Percentiles rank a stretch among this genome's conserved stretches.
phyloP scores from a whole-genome alignment of 345 rosid genomes.

The Citrus hindsii region DNA sequence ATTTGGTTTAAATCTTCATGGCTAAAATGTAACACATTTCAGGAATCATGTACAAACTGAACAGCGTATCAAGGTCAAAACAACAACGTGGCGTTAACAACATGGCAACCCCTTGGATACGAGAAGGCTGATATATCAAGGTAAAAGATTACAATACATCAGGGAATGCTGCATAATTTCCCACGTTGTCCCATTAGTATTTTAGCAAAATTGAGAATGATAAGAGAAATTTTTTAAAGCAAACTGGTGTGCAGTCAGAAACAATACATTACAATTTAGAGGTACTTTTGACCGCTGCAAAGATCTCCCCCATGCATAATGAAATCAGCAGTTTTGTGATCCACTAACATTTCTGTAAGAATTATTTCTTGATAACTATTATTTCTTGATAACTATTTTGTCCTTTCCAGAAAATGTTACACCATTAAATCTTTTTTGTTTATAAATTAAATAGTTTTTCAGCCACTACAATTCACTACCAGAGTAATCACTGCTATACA shows the following conservation, averaged over 20 bases:
- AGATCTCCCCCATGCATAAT: background rate
- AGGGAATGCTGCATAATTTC: background rate
- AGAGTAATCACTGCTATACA: background rate
- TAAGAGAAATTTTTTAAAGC: background rate
- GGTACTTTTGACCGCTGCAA: background rate
- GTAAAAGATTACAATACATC: background rate
- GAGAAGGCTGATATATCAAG: background rate
- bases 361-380: background rate
- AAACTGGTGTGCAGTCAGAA: background rate
- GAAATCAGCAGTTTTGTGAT: background rate
- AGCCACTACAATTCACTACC: background rate
- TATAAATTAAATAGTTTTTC: background rate
- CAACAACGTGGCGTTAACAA: too few relatives aligned
- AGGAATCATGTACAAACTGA: background rate
- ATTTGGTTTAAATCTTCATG: background rate
- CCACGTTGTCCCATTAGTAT: background rate
- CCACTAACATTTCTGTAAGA: background rate
- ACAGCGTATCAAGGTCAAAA: background rate
- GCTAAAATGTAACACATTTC: background rate
- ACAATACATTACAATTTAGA: background rate
- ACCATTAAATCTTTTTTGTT: background rate
- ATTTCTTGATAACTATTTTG: background rate
- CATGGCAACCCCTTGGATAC: background rate
- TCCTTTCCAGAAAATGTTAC: background rate
- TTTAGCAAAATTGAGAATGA: background rate